Percentiles rank a stretch among this genome's conserved stretches.
Conservation (phyloP, 202 grass and related monocot species). For the Cymbopogon flexuosus region DNA sequence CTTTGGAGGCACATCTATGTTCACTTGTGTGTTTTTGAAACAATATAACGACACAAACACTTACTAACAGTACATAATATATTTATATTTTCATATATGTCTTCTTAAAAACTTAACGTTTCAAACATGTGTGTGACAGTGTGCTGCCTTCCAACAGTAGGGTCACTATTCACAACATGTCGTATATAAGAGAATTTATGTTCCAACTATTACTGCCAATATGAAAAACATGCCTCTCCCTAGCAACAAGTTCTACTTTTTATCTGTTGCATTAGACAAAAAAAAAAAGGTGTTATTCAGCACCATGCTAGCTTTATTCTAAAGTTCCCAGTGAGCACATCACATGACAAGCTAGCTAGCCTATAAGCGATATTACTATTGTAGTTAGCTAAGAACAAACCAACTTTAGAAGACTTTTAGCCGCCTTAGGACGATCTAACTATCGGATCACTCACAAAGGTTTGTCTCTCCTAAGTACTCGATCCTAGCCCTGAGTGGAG, state of each 20-base stretch:
- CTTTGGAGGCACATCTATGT: too few relatives aligned
- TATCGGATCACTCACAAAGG: slow-evolving; percentile 23
- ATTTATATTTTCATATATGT: too few relatives aligned
- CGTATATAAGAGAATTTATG: not conserved
- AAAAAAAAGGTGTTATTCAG: not conserved
- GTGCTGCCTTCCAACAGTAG: not conserved
- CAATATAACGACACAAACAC: too few relatives aligned
- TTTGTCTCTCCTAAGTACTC: slow-evolving; percentile 18
- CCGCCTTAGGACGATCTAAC: slow-evolving; percentile 37
- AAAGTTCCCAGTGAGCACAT: slow-evolving; percentile 12
- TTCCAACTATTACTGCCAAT: not conserved
- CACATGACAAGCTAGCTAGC: not conserved
- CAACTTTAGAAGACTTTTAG: slow-evolving; percentile 38
- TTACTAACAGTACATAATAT: too few relatives aligned
- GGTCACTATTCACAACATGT: not conserved
- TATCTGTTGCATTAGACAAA: not conserved
- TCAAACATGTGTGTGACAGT: not conserved
- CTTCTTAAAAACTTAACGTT: not conserved
- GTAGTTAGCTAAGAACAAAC: slow-evolving; percentile 20
- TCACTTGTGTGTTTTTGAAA: too few relatives aligned
- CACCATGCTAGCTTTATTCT: slow-evolving; percentile 19
- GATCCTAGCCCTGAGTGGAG: not conserved
- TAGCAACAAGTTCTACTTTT: not conserved
- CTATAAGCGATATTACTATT: slow-evolving; percentile 19
- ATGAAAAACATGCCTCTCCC: not conserved